These are phyloP conservation scores for Isatis lusitanica DNA, from an alignment of 441 rosid genomes.

Conservation along the genomic window DNA sequence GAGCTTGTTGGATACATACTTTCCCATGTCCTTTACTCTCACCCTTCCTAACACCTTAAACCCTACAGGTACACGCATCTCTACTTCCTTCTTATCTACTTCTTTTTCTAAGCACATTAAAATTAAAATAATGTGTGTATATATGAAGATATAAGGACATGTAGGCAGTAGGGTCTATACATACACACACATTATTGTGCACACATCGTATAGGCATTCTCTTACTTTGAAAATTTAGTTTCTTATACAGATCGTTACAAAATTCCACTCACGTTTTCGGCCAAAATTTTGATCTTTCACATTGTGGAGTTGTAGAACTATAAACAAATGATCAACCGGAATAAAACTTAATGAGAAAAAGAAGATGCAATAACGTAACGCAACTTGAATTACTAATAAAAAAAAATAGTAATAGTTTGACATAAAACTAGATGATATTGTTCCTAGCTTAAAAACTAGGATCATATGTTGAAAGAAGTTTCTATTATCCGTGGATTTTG, in stretches of 20 bases:
- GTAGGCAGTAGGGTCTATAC: conserved; percentile 27
- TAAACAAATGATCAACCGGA: neutral
- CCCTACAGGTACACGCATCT: conserved; percentile 35
- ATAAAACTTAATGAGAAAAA: neutral
- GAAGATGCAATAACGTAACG: neutral
- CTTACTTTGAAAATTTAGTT: conserved; percentile 7
- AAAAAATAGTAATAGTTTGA: neutral
- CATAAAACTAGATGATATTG: neutral
- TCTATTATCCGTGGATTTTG: neutral
- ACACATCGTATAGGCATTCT: conserved; percentile 4
- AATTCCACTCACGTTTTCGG: neutral
- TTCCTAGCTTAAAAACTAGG: neutral
- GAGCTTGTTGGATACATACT: conserved; percentile 57
- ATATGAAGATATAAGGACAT: conserved; percentile 15
- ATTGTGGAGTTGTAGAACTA: neutral
- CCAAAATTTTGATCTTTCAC: neutral
- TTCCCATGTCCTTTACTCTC: conserved; percentile 47
- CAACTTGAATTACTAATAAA: neutral
- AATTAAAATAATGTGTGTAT: neutral
- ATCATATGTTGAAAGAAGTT: neutral
- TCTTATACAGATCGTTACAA: neutral
- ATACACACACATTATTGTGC: neutral
- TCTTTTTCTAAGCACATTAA: neutral
- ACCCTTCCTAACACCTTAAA: conserved; percentile 29
- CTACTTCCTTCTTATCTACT: conserved; percentile 21